These are phyloP conservation scores for Plantago major DNA, from an alignment of 257 asterid species.

Conservation along the genomic window DNA sequence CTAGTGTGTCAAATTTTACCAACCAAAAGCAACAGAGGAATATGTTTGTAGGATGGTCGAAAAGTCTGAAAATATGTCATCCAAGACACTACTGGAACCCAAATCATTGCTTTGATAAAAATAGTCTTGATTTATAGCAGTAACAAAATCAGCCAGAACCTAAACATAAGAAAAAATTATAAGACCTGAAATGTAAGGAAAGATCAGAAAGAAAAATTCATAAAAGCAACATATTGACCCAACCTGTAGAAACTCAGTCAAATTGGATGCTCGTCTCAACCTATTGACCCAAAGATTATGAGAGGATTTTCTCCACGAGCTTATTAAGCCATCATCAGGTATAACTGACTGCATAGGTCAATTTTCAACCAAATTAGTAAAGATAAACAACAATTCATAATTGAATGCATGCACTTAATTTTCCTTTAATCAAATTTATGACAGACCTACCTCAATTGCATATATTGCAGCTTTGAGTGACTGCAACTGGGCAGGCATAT, in stretches of 20 bases:
- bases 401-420: slow-evolving; percentile 7
- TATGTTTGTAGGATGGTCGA: slow-evolving; percentile 73
- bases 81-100: slow-evolving; percentile 39
- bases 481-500: slow-evolving; percentile 71
- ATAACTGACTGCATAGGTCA: slow-evolving; percentile 61
- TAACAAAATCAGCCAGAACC: slow-evolving; percentile 88
- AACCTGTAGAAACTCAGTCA: slow-evolving; percentile 85
- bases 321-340: slow-evolving; percentile 77
- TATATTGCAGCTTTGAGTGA: slow-evolving; percentile 91
- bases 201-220: slow-evolving; percentile 6
- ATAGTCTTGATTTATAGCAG: slow-evolving; percentile 78
- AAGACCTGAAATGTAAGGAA: slow-evolving; percentile 2
- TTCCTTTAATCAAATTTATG: neutral
- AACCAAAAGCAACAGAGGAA: slow-evolving; percentile 89
- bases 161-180: slow-evolving; percentile 22
- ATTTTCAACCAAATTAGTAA: slow-evolving; percentile 13
- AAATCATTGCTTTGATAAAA: slow-evolving; percentile 34
- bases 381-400: slow-evolving; percentile 8
- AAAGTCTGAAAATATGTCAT: slow-evolving; percentile 57
- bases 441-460: slow-evolving; percentile 77
- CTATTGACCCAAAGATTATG: slow-evolving; percentile 94
- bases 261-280: slow-evolving; percentile 75
- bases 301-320: slow-evolving; percentile 75
- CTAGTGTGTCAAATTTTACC: slow-evolving; percentile 70
- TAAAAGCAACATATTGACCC: slow-evolving; percentile 13